These are phyloP conservation scores for Neophaeococcomyces aloes DNA, from an alignment of 2,329 filamentous ascomycete genomes.

Conservation along the genomic window DNA sequence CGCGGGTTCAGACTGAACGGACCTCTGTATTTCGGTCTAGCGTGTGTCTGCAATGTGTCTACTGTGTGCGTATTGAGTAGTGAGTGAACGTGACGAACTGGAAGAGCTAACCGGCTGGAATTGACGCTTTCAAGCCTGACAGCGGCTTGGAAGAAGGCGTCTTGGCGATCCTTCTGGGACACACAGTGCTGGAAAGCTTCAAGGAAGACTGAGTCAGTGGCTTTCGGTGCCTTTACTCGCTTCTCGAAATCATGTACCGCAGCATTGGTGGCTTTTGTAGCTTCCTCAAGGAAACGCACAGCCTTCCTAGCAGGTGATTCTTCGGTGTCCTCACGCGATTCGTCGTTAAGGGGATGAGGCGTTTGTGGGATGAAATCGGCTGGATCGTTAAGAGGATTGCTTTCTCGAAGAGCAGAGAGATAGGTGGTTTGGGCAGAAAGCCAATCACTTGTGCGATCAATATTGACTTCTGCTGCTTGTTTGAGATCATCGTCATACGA, in stretches of 20 bases:
- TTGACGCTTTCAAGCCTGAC: constrained; percentile 83
- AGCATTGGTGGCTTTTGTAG: constrained; percentile 9
- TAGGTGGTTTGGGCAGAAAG: constrained; percentile 71
- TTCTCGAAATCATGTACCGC: constrained; percentile 7
- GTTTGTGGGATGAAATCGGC: constrained; percentile 10
- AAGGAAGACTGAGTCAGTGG: constrained; percentile 66
- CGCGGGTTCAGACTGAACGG: constrained; percentile 61
- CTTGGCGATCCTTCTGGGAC: constrained; percentile 53
- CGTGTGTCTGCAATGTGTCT: constrained; percentile 53
- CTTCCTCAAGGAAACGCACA: constrained; percentile 58
- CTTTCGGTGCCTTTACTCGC: constrained; percentile 7
- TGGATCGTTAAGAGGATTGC: constrained; percentile 35
- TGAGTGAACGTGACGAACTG: constrained; percentile 63
- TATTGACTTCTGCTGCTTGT: constrained; percentile 57
- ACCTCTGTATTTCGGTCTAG: constrained; percentile 62
- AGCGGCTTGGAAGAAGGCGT: constrained; percentile 76
- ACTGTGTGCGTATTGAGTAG: constrained; percentile 41
- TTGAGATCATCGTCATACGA: constrained; percentile 65
- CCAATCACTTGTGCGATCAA: constrained; percentile 81
- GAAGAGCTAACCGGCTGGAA: constrained; percentile 64
- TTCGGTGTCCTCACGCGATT: constrained; percentile 21
- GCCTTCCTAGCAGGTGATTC: constrained; percentile 53
- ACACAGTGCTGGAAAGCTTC: constrained; percentile 72
- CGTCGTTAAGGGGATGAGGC: constrained; percentile 12
- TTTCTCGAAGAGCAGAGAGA: constrained; percentile 53